phyloP scores from a whole-genome alignment of 371 early-diverging fungal genomes.

The Ordospora colligata region DNA sequence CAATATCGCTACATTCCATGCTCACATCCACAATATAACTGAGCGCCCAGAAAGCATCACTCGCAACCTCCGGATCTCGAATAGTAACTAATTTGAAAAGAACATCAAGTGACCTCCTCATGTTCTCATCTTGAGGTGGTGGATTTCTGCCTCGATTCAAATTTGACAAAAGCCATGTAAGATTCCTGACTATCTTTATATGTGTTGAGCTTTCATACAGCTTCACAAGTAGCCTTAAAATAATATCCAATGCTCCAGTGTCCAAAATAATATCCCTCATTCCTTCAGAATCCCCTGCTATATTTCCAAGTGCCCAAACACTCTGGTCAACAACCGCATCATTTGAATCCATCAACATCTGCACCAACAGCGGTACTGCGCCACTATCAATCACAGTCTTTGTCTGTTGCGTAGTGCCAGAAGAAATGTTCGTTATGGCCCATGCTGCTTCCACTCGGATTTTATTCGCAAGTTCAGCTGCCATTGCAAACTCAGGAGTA shows the following conservation, averaged over 20 bases:
- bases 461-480: constrained; percentile 22
- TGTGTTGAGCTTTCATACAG: neutral
- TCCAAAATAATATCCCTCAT: constrained; percentile 83
- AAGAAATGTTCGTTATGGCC: constrained; percentile 99
- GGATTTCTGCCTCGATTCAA: constrained; percentile 95
- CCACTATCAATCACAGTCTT: constrained; percentile 78
- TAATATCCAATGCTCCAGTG: constrained; percentile 70
- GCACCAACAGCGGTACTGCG: constrained; percentile 81
- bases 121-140: constrained; percentile 65
- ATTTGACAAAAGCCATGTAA: constrained; percentile 97
- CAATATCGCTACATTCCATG: constrained; percentile 83
- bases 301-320: constrained; percentile 99
- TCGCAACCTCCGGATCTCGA: constrained; percentile 81
- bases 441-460: constrained; percentile 93
- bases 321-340: constrained; percentile 93
- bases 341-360: constrained; percentile 72
- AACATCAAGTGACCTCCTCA: constrained; percentile 64
- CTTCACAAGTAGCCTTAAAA: constrained; percentile 69
- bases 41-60: constrained; percentile 96
- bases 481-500: neutral
- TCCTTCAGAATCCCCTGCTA: constrained; percentile 90
- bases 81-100: constrained; percentile 69
- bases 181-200: constrained; percentile 75
- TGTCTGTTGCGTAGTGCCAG: constrained; percentile 88
- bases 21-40: constrained; percentile 89